Evolutionary conservation across 495 filamentous ascomycete genomes (phyloP), one percentile per base, ranked within the genome.

Genomic region (Penicillium mononematosum): DNA sequence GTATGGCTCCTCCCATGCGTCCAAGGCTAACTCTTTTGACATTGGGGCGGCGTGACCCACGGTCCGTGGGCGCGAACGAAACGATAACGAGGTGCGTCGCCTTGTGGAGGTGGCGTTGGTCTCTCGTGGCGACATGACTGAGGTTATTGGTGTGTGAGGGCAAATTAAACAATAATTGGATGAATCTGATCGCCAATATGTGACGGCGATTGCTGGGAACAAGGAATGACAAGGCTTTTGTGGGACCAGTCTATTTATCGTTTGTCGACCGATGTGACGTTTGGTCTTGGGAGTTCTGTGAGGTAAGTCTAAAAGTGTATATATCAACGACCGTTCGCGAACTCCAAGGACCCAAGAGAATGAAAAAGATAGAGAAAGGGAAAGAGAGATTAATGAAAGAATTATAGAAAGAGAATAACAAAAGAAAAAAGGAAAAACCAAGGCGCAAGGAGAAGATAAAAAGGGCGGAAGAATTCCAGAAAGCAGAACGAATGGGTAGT

Each of bases 81-180:
- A 56, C 22, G 71, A 69, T 25, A 77, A 51, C 9, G 76, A 77
- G 34, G 75, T 69, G 52, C 69, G 72, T 55, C 73, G 72, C 20
- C 72, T 68, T 20, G 68, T 51, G 36, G 73, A 53, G 60, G 58
- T 43, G 45, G 47, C 53, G 32, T 53, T 60, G 17, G 48, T 51
- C 43, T 78, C 73, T 63, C 70, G 65, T 56, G 68, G 70, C 57
- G 72, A 67, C 76, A 78, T 78, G 44, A 63, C 59, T 60, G 55
- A 34, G 43, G 24, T 46, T 41, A 54, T 27, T 48, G 20, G 17
- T 45, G 44, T 38, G 47, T 27, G 16, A 31, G 19, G 36, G 46
- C 9, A 16, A 42, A 49, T 34, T 45, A 22, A 16, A 44, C 46
- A 49, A 45, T n/a, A 50, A 44, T 32, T 31, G 39, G 32, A 16